Evolutionary conservation across 2,329 filamentous ascomycete genomes (phyloP), one percentile per base, ranked within the genome.

Genomic region (Colletotrichum tropicale): DNA sequence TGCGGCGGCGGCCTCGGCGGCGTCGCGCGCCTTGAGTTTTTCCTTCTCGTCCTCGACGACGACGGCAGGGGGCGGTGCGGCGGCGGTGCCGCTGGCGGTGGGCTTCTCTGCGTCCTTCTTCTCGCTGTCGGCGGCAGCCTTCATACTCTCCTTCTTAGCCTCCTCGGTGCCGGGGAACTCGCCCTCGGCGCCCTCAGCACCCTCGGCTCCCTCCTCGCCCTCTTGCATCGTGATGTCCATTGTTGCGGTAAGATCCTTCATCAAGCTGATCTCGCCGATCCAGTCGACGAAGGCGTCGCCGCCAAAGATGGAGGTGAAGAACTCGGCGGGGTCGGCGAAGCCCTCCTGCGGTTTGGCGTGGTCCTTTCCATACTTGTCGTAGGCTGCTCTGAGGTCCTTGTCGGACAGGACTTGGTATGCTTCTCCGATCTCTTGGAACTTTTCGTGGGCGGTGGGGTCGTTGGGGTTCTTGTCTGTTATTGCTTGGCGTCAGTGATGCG

Each of bases 231-330:
- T 96, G 79, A 99, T 98, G 81, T 99, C 97, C 96, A 99, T 98
- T 60, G 96, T 98, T 81, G 96, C 95, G 21, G 96, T 98, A 70
- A 99, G 90, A 82, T 99, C 97, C 88, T 98, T 98, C 95, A 99
- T 98, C 74, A 99, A 92, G 66, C 95, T 97, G 80, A 99, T 98
- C 89, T 99, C 97, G 79, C 97, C 97, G 82, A 99, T 98, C 89
- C 97, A 95, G 88, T 99, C 96, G 76, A 94, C 89, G 82, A 99
- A 99, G 15, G 96, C 96, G 81, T 98, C 96, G 76, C 97, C 97
- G 80, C 97, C 97, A 83, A 99, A 99, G 80, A 99, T 99, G 89
- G 96, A 98, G 81, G 94, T 94, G 87, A 99, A 99, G 90, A 99
- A 99, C 86, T 99, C 97, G 78, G 96, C 91, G 2, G 97, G 97